Evolutionary conservation across 352 stramenopile species (phyloP), one percentile per base, ranked within the genome.

Genomic region (Bremia lactucae): DNA sequence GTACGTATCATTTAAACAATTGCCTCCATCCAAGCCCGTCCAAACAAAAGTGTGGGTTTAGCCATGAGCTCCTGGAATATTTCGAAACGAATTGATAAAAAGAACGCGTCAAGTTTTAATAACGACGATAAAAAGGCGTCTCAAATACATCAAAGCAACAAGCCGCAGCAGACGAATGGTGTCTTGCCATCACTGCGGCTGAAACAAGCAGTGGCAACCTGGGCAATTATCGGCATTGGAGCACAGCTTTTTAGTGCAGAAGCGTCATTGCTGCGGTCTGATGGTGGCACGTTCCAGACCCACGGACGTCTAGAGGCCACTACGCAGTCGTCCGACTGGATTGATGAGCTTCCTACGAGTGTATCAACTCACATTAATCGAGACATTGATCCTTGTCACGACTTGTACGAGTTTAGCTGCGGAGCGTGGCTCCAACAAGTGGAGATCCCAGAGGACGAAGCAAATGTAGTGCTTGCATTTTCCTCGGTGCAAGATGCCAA

Each of bases 371-470:
- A 78, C 34, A 68, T 90, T 11, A 62, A 90, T 36, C 23, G 21
- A 7, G 34, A 23, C 0, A 52, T 72, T 16, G 52, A 82, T 26
- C 78, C 78, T 6, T 90, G 78, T 34, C 46, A 64, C 0, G 78
- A 90, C 56, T 87, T 90, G 29, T 90, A 90, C 65, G 42, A 68
- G 18, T 84, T 84, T 53, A 63, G 68, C 18, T 87, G 74, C 34
- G 74, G 74, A 2, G 20, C 34, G 1, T 87, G 74, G 74, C 41
- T 70, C 22, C 38, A 54, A 22, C 45, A 77, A 18, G 58, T 57
- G 14, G 34, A 59, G 20, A 67, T 87, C 26, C 57, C 66, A 2
- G 41, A 44, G 0, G 69, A 80, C 46, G 58, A 49, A 28, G 9
- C 55, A 7, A 62, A 42, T 47, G 42, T 77, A 5, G 68, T 46